phyloP scores from a whole-genome alignment of 495 filamentous ascomycete species.

The Lasiosphaeriaceae sp. region DNA sequence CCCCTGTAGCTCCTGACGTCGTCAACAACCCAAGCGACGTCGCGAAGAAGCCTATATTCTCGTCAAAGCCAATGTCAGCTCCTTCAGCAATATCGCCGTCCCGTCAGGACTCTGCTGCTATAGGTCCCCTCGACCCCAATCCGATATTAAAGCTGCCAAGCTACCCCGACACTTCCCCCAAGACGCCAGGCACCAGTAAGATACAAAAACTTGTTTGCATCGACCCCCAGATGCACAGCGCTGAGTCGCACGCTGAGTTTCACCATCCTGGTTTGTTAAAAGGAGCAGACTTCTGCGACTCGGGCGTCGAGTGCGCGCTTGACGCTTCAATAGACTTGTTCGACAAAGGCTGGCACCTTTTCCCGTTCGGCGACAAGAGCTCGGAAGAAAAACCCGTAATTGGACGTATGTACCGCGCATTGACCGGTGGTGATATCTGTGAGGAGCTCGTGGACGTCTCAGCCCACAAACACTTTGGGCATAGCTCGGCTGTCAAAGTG shows the following conservation, averaged over 20 bases:
- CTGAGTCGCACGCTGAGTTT: conserved; percentile 5
- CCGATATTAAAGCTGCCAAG: neutral
- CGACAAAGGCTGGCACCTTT: conserved; percentile 11
- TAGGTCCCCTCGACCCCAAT: neutral
- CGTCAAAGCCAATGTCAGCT: neutral
- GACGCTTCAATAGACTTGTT: neutral
- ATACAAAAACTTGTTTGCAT: conserved; percentile 6
- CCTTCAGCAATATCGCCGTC: neutral
- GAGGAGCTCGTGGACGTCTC: conserved; percentile 28
- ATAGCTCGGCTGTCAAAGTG: conserved; percentile 30
- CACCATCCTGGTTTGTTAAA: conserved; percentile 11
- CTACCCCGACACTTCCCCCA: neutral
- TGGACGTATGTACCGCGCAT: conserved; percentile 21
- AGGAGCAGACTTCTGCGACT: conserved; percentile 12
- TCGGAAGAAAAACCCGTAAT: conserved; percentile 7
- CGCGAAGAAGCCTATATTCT: too few species aligned
- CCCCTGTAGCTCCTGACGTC: too few species aligned
- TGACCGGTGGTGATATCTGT: conserved; percentile 25
- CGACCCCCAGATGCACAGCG: conserved; percentile 9
- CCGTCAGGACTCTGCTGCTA: neutral
- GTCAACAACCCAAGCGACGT: too few species aligned
- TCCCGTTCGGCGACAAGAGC: conserved; percentile 13
- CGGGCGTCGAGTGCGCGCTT: conserved; percentile 2
- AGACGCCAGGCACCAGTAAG: neutral
- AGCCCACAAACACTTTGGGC: conserved; percentile 24